These are phyloP conservation scores for Arachis hypogaea DNA, from an alignment of 306 rosid genomes.

Conservation along the genomic window DNA sequence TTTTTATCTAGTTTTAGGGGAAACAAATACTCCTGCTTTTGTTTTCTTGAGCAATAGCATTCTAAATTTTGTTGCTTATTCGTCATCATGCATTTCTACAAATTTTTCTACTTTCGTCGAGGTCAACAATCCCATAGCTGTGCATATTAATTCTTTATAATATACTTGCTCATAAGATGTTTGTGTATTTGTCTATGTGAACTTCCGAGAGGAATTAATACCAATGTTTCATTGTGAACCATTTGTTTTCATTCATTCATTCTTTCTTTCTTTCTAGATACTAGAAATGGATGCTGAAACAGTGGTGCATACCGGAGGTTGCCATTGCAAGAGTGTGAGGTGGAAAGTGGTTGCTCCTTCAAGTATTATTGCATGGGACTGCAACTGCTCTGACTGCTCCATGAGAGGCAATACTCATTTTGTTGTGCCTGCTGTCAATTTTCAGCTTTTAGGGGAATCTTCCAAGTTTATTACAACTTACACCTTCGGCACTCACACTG, in stretches of 20 bases:
- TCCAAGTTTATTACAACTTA: conserved; percentile 68
- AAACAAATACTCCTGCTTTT: not conserved
- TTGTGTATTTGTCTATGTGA: no score
- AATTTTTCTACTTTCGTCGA: not conserved
- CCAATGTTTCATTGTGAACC: no score
- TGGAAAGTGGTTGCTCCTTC: conserved; percentile 73
- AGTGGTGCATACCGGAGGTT: conserved; percentile 76
- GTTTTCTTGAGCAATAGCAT: not conserved
- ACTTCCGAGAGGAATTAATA: no score
- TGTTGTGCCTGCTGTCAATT: conserved; percentile 59
- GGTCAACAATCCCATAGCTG: not conserved
- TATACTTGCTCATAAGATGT: no score
- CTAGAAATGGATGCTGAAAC: conserved; percentile 59
- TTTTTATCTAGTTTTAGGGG: no score
- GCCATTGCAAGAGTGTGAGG: conserved; percentile 82
- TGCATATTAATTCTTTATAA: no score
- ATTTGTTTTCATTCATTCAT: not conserved
- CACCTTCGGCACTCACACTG: conserved; percentile 77
- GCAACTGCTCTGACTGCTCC: conserved; percentile 79
- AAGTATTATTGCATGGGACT: conserved; percentile 72
- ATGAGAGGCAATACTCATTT: conserved; percentile 75
- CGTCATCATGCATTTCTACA: not conserved
- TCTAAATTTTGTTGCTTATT: not conserved
- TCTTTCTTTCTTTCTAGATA: conserved; percentile 16
- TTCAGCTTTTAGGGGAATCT: conserved; percentile 71